Base-by-base conservation (phyloP, 192 early-diverging fungal genomes). In the Entomortierella beljakovae region DNA sequence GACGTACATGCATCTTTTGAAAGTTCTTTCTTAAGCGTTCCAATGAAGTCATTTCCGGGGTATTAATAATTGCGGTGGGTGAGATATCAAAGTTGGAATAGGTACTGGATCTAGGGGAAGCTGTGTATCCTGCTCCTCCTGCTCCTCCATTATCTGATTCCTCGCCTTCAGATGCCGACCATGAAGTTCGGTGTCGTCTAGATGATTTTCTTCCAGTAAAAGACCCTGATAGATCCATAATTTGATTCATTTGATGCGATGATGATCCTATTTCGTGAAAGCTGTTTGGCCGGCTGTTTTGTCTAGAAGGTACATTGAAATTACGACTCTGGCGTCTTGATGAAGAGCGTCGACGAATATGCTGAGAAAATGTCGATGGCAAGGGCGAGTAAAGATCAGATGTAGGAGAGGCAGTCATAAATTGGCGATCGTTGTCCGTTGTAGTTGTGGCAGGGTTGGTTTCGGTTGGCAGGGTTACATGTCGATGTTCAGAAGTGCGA, bases 1-100 rank as follows among this genome's bases (percentile, higher is more conserved):
- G 70, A 40, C 83, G 83, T n/a, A 63, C 35, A 70, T 89, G 86
- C 88, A 87, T 87, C 38, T 63, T 54, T 42, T 84, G 80, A 53
- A 82, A 84, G 43, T 75, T 70, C 20, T 73, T 61, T 43, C 83
- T 81, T n/a, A 89, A 53, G 29, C 77, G 66, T 57, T 88, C 88
- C 65, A 89, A 51, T 9, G 83, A 64, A 18, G 71, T 75, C 49
- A 58, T 57, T 32, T 70, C 79, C 4, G 79, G 55, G 16, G 61
- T 52, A 31, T 37, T 58, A n/a, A 25, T 57, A 0, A 58, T 32
- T 38, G 55, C 16, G 22, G 61, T 70, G 51, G 71, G 65, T 25
- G 61, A 67, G 34, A 35, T 49, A 18, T 56, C 61, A 25, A 50
- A 16, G 46, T 65, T 49, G 18, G 70, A 64, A 26, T 79, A 70